Conservation (phyloP, 495 filamentous ascomycete species). For the Chaetomium fimeti region DNA sequence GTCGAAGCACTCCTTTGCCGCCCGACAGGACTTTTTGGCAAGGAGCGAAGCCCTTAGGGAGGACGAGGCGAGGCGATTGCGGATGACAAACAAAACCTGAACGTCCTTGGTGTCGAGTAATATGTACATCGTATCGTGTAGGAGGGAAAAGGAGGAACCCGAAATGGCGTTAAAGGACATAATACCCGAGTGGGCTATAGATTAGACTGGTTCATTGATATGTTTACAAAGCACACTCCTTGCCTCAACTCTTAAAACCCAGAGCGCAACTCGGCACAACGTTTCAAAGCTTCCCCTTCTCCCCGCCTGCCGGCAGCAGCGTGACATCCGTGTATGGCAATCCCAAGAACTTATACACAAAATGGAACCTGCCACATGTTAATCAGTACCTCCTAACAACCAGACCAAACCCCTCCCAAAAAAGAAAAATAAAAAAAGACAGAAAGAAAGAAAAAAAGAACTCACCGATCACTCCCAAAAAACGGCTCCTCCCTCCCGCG, state of each 20-base stretch:
- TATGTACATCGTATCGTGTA: not conserved
- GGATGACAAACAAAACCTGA: conserved; percentile 53
- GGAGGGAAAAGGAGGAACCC: too few species aligned
- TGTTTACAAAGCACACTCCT: not conserved
- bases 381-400: not conserved
- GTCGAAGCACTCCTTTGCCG: conserved; percentile 77
- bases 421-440: too few species aligned
- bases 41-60: conserved; percentile 75
- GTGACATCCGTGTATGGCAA: conserved; percentile 40
- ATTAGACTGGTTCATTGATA: not conserved
- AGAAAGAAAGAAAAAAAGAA: conserved; percentile 47
- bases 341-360: conserved; percentile 44
- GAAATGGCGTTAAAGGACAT: not conserved
- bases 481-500: conserved; percentile 62
- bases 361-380: conserved; percentile 33
- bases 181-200: conserved; percentile 9
- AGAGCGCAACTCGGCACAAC: not conserved
- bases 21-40: conserved; percentile 84
- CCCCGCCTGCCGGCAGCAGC: conserved; percentile 32
- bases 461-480: conserved; percentile 68
- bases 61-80: conserved; percentile 65
- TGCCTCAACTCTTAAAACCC: not conserved
- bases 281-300: conserved; percentile 28
- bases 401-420: conserved; percentile 29
- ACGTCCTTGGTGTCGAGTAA: conserved; percentile 3